Evolutionary conservation across 495 filamentous ascomycete species (phyloP).

Genomic region (Glonium stellatum): DNA sequence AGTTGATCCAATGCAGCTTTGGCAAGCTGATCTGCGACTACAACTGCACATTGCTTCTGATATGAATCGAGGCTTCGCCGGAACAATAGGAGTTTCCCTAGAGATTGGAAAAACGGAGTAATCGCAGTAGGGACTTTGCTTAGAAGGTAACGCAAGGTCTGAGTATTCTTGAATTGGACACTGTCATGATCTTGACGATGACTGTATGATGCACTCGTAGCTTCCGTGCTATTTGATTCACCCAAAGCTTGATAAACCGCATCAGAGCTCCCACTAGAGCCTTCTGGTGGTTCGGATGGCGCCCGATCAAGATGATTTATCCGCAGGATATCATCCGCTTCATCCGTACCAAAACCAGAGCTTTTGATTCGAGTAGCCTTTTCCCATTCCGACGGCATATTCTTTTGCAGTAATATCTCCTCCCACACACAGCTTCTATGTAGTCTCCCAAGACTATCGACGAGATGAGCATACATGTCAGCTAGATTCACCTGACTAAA

Average conservation of each 20-base stretch:
- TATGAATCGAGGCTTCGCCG: conserved; percentile 60
- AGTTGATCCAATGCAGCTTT: conserved; percentile 63
- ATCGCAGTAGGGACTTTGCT: conserved; percentile 65
- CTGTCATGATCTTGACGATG: conserved; percentile 28
- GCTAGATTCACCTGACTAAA: conserved; percentile 71
- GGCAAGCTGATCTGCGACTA: conserved; percentile 73
- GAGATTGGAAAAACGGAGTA: conserved; percentile 66
- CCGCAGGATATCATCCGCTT: conserved; percentile 29
- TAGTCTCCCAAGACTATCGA: conserved; percentile 65
- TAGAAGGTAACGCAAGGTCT: conserved; percentile 66
- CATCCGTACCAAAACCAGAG: conserved; percentile 23
- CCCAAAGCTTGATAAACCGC: neutral
- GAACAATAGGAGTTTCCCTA: conserved; percentile 71
- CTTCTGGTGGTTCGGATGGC: conserved; percentile 4
- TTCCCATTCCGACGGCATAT: conserved; percentile 60
- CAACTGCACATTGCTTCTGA: conserved; percentile 56
- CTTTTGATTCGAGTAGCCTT: conserved; percentile 44
- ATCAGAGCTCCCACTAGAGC: neutral
- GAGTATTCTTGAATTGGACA: conserved; percentile 68
- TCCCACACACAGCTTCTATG: conserved; percentile 76
- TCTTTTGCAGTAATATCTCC: conserved; percentile 64
- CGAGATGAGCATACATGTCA: conserved; percentile 65
- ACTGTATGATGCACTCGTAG: neutral
- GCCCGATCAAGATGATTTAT: conserved; percentile 8
- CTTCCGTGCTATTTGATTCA: neutral